A percentile compares a stretch with the other conserved stretches of the same genome.
These are phyloP conservation scores for Hsuehochloa calcarea DNA, from an alignment of 176 grass and related monocot species.

Conservation along the genomic window DNA sequence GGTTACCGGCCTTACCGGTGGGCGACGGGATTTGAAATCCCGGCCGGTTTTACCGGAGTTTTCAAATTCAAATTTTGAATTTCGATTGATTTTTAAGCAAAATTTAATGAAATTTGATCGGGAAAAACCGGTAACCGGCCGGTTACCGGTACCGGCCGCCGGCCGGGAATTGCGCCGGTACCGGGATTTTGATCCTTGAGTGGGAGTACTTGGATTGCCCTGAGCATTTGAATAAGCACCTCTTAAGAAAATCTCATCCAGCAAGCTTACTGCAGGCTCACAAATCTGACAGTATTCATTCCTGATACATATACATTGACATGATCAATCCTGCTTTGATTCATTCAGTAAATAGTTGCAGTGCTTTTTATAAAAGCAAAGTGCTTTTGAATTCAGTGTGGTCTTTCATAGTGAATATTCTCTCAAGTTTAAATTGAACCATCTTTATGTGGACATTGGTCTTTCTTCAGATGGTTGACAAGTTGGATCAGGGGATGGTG, in stretches of 20 bases:
- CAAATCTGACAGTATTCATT: constrained; percentile 1
- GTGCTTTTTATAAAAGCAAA: background rate
- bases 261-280: background rate
- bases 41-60: no score
- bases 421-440: constrained; percentile 10
- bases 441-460: constrained; percentile 30
- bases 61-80: no score
- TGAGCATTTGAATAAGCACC: background rate
- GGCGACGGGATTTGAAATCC: no score
- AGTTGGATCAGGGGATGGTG: constrained; percentile 87
- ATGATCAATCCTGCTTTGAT: constrained; percentile 15
- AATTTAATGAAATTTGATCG: no score
- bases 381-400: background rate
- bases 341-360: background rate
- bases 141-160: no score
- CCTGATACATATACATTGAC: constrained; percentile 7
- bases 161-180: no score
- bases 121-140: no score
- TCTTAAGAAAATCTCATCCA: background rate
- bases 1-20: no score
- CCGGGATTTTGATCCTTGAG: no score
- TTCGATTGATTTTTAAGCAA: no score
- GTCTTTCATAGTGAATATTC: constrained; percentile 2
- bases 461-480: constrained; percentile 87
- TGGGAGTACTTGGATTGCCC: constrained; percentile 12